Evolutionary conservation across 176 grass and related monocot species (phyloP), one percentile per base, ranked within the genome.

Genomic region (Carex kokanica): DNA sequence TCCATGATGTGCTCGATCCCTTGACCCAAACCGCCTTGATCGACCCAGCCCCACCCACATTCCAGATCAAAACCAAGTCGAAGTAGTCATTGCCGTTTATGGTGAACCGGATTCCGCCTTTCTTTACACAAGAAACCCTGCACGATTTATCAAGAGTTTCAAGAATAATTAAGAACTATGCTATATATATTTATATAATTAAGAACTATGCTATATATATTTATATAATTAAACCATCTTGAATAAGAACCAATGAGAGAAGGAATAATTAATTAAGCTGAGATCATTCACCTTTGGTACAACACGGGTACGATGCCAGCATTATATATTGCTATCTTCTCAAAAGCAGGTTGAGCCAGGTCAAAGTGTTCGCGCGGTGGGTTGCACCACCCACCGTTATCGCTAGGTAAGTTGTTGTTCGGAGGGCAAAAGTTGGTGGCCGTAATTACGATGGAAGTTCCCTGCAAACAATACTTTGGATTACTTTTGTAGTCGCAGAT

Each of bases 341-440:
- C 72, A 85, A 93, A 93, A 63, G 85, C 70, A 45, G 86, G 86
- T 74, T 73, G 74, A 51, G 88, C 84, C 59, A 90, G 86, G 64
- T 93, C 88, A 49, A 93, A 93, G 84, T 93, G 91, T 18, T 61
- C 69, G 14, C 85, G 58, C 0, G 88, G 88, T 1, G 88, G 86
- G 68, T 90, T 93, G 75, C 91, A 93, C 91, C 91, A 93, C 3
- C 87, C 83, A 7, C 83, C 87, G 40, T 79, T 62, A 57, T 88
- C 53, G 40, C 60, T 64, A 1, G 85, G 62, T 52, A 86, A 31
- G 31, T 85, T 79, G 72, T 73, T 84, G 78, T 93, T 93, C 2
- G 88, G 85, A 9, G 91, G 88, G 67, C 88, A 93, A 8, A 86
- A 81, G 66, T 93, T 93, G 27, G 88, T 90, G 3, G 91, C 88